These are phyloP conservation scores for Amanita exitialis DNA, from an alignment of 768 basidiomycete species.

Conservation along the genomic window DNA sequence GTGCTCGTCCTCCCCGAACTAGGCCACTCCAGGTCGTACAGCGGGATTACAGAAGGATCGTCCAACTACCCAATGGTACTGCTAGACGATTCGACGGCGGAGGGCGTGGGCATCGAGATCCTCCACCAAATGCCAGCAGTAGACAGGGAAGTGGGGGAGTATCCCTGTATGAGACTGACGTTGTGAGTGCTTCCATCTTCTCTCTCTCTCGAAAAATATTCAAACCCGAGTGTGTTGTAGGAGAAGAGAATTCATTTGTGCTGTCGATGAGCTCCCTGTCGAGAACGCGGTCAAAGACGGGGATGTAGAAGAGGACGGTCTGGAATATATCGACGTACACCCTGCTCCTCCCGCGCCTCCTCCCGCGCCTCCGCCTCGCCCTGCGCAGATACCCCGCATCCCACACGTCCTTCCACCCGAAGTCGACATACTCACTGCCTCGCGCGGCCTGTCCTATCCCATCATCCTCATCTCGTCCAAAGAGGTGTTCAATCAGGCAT, in stretches of 20 bases:
- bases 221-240: not conserved
- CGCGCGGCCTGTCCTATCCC: not conserved
- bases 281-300: not conserved
- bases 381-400: not conserved
- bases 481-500: not conserved
- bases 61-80: slow-evolving; percentile 6
- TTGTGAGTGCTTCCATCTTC: not conserved
- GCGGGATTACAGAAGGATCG: slow-evolving; percentile 4
- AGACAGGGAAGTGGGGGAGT: not conserved
- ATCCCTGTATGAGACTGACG: not conserved
- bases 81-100: slow-evolving; percentile 1
- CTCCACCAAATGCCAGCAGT: no score
- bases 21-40: not conserved
- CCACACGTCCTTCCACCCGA: not conserved
- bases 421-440: slow-evolving; percentile 2
- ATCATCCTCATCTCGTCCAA: slow-evolving; percentile 2
- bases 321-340: not conserved
- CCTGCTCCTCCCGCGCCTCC: not conserved
- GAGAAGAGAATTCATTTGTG: slow-evolving; percentile 4
- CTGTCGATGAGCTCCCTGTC: not conserved
- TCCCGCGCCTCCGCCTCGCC: not conserved
- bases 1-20: slow-evolving; percentile 6
- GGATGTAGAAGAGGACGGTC: not conserved
- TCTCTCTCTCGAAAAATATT: not conserved
- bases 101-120: not conserved